Evolutionary conservation across 176 grass and related monocot genomes (phyloP), one percentile per base, ranked within the genome.

Genomic region (Oryza brachyantha): DNA sequence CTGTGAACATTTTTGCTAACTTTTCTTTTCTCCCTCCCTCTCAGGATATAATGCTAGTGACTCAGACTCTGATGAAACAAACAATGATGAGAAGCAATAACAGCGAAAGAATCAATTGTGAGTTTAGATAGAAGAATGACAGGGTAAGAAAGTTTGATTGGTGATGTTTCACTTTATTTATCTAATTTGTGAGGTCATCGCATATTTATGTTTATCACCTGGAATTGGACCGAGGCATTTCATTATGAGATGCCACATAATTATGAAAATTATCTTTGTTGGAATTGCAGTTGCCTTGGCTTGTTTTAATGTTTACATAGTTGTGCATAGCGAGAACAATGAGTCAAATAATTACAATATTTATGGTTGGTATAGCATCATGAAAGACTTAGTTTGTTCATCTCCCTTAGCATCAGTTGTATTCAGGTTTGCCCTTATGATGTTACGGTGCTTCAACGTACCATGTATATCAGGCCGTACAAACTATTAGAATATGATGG

Each of bases 11-110:
- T 13, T 63, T 87, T 55, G n/a, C 24, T 75, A 25, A 3, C 62
- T n/a, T 41, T 73, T 70, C 45, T 26, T 28, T 57, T 26, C 10
- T 8, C 29, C 19, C 35, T 25, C 7, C 7, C 54, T 84, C 84
- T 64, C 64, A 88, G 86, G 86, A 79, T 88, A 88, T 61, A 88
- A 88, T 76, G 86, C 76, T 54, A 88, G 86, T 40, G 86, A 88
- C 14, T 88, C 86, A 12, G 86, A 88, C 54, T 88, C 86, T 29
- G 86, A 88, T n/a, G 86, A 84, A 35, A 68, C 19, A 45, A 61
- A 79, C 57, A 69, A 62, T 75, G 57, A 41, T 36, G 48, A 37
- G 58, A 81, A 82, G 22, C 79, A 83, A 83, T 83, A 48, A 60
- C 67, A 73, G 22, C 9, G 46, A 55, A 55, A 55, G 19, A 55